These are phyloP conservation scores for Ascochyta rabiei DNA, from an alignment of 2,329 filamentous ascomycete species.

Conservation along the genomic window DNA sequence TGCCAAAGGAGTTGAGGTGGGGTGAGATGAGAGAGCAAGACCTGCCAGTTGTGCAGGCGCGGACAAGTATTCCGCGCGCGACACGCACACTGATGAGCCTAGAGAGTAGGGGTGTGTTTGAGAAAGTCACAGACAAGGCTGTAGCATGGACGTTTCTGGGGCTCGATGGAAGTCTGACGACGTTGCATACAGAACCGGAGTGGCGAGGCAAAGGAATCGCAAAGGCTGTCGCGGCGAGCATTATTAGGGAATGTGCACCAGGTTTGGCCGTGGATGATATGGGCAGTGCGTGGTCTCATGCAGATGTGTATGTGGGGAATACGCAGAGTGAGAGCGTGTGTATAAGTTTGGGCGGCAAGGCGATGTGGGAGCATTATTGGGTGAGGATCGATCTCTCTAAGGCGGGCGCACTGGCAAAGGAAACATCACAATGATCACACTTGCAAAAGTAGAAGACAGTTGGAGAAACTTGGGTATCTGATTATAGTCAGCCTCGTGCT, in stretches of 20 bases:
- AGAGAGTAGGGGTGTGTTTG: slow-evolving; percentile 49
- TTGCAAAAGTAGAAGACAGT: background rate
- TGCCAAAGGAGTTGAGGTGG: slow-evolving; percentile 63
- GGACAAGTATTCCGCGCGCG: slow-evolving; percentile 59
- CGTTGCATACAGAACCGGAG: slow-evolving; percentile 64
- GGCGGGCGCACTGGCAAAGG: slow-evolving; percentile 25
- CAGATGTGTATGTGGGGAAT: slow-evolving; percentile 69
- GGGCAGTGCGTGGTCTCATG: slow-evolving; percentile 62
- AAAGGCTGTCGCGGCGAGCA: slow-evolving; percentile 63
- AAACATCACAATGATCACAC: slow-evolving; percentile 10
- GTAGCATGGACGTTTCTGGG: slow-evolving; percentile 71
- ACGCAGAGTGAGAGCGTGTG: slow-evolving; percentile 66
- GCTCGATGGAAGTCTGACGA: slow-evolving; percentile 65
- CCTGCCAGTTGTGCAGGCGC: slow-evolving; percentile 59
- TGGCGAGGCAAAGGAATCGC: slow-evolving; percentile 69
- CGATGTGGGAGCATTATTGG: slow-evolving; percentile 66
- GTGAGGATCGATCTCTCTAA: slow-evolving; percentile 50
- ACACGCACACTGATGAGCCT: slow-evolving; percentile 53
- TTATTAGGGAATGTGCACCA: slow-evolving; percentile 57
- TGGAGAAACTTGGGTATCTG: slow-evolving; percentile 21
- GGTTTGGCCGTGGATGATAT: slow-evolving; percentile 39
- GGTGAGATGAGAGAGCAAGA: slow-evolving; percentile 59
- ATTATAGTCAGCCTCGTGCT: slow-evolving; percentile 27
- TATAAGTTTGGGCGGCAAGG: slow-evolving; percentile 63
- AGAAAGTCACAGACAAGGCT: slow-evolving; percentile 54